Evolutionary conservation across 805 yeast species (phyloP), one percentile per base, ranked within the genome.

Genomic region (Pichia kluyveri): DNA sequence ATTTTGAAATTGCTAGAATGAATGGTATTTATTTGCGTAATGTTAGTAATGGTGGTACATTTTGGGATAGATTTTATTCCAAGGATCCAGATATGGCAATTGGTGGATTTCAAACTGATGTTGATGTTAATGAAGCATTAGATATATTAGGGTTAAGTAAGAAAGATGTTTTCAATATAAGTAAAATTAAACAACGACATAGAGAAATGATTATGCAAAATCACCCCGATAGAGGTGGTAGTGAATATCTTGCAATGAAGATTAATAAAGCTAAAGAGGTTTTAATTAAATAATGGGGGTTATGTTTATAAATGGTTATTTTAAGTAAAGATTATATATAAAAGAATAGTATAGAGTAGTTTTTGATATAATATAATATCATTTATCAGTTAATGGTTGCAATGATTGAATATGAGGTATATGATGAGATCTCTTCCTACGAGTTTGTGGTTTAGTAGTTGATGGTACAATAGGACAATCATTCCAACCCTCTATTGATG

Each of bases 211-310:
- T 87, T 95, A 69, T 87, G 66, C 69, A 78, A 12, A 87, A 87
- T 63, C 96, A 87, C 61, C 96, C 96, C 1, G 96, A 87, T 63
- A 79, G 83, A 56, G 96, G 96, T 4, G 96, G 96, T 2, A 82
- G 90, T 42, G 80, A 87, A 18, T 84, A 75, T 54, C 58, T 87
- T 53, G 93, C 96, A 27, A 81, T 86, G 64, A 88, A 87, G 68
- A 83, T 88, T 44, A 87, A 88, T 59, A 86, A 82, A 62, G 96
- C 96, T 34, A 89, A 85, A 63, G 90, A 81, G 46, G 70, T 86
- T 41, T 72, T 87, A 56, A 93, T 30, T 10, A 30, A 12, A 30
- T 10, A 30, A 30, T 7, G 31, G 9, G 12, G 31, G 31, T 3
- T 3, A 2, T 4, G 32, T 30, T 30, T 30, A 30, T 30, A 30